A percentile compares a stretch with the other conserved stretches of the same genome.
These are phyloP conservation scores for Lobosporangium transversale DNA, from an alignment of 192 early-diverging fungal genomes.

Conservation along the genomic window DNA sequence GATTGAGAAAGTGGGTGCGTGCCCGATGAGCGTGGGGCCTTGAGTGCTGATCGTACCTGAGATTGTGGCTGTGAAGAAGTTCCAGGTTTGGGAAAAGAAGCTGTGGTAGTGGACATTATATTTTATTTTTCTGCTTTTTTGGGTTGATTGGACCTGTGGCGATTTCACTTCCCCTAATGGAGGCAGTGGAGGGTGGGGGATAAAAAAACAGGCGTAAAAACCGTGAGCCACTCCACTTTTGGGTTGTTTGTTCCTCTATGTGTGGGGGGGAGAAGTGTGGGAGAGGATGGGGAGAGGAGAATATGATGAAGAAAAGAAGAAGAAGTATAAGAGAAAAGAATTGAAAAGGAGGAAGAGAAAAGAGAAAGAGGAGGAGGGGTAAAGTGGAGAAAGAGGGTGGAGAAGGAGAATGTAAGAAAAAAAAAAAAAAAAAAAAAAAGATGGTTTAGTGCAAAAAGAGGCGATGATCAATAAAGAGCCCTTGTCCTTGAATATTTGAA, in stretches of 20 bases:
- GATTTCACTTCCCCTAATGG: too few relatives aligned
- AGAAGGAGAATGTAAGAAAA: too few relatives aligned
- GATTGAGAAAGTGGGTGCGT: background rate
- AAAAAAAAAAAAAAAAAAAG: too few relatives aligned
- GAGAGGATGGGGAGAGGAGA: background rate
- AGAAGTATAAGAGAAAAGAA: background rate
- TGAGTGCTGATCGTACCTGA: constrained; percentile 1
- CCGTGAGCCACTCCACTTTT: too few relatives aligned
- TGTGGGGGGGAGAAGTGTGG: background rate
- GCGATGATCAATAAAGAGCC: too few relatives aligned
- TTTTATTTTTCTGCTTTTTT: too few relatives aligned
- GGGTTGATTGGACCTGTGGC: too few relatives aligned
- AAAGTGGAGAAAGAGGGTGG: background rate
- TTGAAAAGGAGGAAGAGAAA: background rate
- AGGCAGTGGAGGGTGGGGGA: too few relatives aligned
- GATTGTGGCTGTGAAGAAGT: background rate
- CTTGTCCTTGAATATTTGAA: too few relatives aligned
- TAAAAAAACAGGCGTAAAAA: too few relatives aligned
- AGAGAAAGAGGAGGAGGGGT: constrained; percentile 1
- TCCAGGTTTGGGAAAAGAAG: background rate
- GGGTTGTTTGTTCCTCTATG: too few relatives aligned
- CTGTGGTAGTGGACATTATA: background rate
- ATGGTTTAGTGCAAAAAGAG: too few relatives aligned
- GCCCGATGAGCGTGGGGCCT: background rate
- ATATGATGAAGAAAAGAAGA: background rate